These are phyloP conservation scores for Tulasnella sp. DNA, from an alignment of 768 basidiomycete genomes.

Conservation along the genomic window DNA sequence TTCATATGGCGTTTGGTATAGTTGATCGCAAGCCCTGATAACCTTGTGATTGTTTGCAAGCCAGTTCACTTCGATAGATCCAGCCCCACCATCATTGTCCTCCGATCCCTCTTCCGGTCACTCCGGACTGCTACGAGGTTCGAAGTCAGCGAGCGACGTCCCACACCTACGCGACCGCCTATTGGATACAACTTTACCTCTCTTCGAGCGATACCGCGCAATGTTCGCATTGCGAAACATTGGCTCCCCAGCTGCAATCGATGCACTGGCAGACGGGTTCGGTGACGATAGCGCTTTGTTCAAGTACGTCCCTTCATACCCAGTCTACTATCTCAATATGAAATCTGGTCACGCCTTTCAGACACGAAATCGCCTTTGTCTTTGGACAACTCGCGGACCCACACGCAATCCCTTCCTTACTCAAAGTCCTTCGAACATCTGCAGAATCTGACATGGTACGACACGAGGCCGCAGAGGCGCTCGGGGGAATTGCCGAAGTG, in stretches of 20 bases:
- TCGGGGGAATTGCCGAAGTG: constrained; percentile 77
- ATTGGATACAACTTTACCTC: constrained; percentile 52
- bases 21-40: not conserved
- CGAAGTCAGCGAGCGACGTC: constrained; percentile 35
- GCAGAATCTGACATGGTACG: constrained; percentile 92
- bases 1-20: too few species aligned
- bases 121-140: constrained; percentile 28
- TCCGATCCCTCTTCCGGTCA: constrained; percentile 24
- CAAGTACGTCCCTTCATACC: constrained; percentile 47
- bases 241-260: constrained; percentile 72
- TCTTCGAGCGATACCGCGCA: constrained; percentile 92
- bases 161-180: constrained; percentile 48
- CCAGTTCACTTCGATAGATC: constrained; percentile 75
- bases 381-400: constrained; percentile 90
- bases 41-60: constrained; percentile 29
- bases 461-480: constrained; percentile 95
- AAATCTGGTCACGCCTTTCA: constrained; percentile 25
- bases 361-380: constrained; percentile 97
- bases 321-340: not conserved
- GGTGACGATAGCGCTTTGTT: constrained; percentile 81
- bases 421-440: constrained; percentile 60
- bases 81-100: constrained; percentile 68
- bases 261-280: constrained; percentile 88
- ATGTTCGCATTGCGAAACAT: constrained; percentile 98
- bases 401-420: constrained; percentile 75